Evolutionary conservation across 2,329 filamentous ascomycete species (phyloP), one percentile per base, ranked within the genome.

Genomic region (Ophiostoma montium): DNA sequence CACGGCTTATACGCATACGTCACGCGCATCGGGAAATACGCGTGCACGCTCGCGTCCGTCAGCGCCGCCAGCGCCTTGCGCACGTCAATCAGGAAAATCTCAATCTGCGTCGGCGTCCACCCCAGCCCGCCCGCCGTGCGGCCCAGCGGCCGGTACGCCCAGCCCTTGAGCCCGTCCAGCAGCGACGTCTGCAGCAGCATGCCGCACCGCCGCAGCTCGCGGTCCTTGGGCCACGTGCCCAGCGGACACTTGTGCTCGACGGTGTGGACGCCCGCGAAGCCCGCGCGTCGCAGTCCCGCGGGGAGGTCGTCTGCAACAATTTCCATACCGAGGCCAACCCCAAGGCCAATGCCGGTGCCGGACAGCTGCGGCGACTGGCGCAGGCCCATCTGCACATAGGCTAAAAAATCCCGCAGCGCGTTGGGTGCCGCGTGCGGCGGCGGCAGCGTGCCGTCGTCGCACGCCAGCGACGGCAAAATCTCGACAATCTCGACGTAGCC

Each of bases 401-500:
- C 56, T 23, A 68, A 56, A 52, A 70, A 74, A 56, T 73, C 70
- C 21, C 69, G 65, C 21, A 69, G 65, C 6, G 70, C 69, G 47
- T 70, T 73, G 5, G 67, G 65, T 9, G 23, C 33, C 5, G 35
- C 15, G 13, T 0, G 63, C 65, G 18, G 63, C 57, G 15, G 58
- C 55, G 1, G 58, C 36, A 69, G 67, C 1, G 67, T 42, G 39
- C 57, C 45, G 59, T 75, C 72, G 57, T 75, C 71, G 57, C 66
- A 68, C 10, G 61, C 60, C 3, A 67, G 60, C 12, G 54, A 54
- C 55, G 67, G 65, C 36, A 66, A 59, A 36, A 74, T 64, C 36
- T 75, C 72, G 50, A 71, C 68, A 21, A 73, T 56, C 54, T 75
- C 71, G 23, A 75, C 61, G 49, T 68, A 74, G 23, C 70, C 72